A percentile compares a stretch with the other conserved stretches of the same genome.
phyloP scores from a whole-genome alignment of 805 yeast species.

The Martiniozyma abietophila region DNA sequence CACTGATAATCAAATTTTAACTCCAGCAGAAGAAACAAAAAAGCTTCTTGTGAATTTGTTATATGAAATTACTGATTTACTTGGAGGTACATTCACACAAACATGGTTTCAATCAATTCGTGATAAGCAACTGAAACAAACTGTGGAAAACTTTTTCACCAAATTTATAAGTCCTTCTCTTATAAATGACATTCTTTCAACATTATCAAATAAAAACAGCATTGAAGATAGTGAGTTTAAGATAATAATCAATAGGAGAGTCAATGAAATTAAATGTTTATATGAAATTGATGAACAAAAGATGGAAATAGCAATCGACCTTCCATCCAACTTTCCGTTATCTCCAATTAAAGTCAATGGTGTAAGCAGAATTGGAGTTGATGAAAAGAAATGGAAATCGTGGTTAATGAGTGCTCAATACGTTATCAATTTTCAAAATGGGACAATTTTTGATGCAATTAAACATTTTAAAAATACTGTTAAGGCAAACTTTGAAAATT shows the following conservation, averaged over 20 bases:
- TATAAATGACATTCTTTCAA: constrained; percentile 43
- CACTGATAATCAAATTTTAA: constrained; percentile 8
- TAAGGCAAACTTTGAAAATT: constrained; percentile 79
- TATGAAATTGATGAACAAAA: constrained; percentile 82
- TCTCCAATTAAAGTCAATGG: constrained; percentile 69
- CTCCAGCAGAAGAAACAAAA: constrained; percentile 26
- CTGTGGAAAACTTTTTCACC: constrained; percentile 54
- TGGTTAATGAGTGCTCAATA: constrained; percentile 91
- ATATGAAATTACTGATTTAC: constrained; percentile 37
- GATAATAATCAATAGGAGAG: constrained; percentile 50
- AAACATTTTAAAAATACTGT: constrained; percentile 67
- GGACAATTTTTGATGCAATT: constrained; percentile 59
- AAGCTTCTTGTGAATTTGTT: constrained; percentile 41
- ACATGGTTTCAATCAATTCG: constrained; percentile 65
- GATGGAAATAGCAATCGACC: constrained; percentile 64
- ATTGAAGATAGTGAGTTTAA: constrained; percentile 37
- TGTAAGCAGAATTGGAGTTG: constrained; percentile 73
- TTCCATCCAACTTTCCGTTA: constrained; percentile 76
- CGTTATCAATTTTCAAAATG: constrained; percentile 65
- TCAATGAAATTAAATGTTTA: constrained; percentile 61
- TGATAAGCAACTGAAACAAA: constrained; percentile 52
- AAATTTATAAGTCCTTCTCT: constrained; percentile 56
- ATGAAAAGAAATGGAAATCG: constrained; percentile 87
- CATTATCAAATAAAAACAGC: constrained; percentile 21
- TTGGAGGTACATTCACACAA: constrained; percentile 55